Evolutionary conservation across 306 rosid genomes (phyloP).

Genomic region (Begonia masoniana): DNA sequence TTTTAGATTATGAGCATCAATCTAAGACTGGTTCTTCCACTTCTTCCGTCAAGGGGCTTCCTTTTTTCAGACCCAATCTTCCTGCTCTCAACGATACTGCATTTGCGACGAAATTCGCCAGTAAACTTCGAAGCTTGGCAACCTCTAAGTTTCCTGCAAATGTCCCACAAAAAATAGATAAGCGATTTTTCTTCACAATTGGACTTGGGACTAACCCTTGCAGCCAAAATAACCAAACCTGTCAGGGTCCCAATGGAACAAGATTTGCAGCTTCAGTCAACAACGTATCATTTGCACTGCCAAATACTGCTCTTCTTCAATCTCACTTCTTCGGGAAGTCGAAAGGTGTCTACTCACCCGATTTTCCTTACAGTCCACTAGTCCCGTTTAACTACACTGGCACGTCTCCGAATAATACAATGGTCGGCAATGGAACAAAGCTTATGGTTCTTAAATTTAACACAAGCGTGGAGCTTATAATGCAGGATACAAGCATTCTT

Average conservation of each 20-base stretch:
- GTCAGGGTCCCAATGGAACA: conserved; percentile 59
- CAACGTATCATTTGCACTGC: conserved; percentile 38
- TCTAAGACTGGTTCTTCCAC: not conserved
- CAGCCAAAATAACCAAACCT: conserved; percentile 22
- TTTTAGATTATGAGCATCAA: conserved; percentile 34
- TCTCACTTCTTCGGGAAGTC: conserved; percentile 39
- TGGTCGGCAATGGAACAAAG: conserved; percentile 53
- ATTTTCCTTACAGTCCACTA: conserved; percentile 30
- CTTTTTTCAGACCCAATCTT: conserved; percentile 30
- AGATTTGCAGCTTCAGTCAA: conserved; percentile 64
- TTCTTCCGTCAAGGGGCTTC: conserved; percentile 13
- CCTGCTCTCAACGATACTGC: conserved; percentile 54
- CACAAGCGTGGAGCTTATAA: conserved; percentile 39
- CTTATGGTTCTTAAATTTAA: conserved; percentile 37
- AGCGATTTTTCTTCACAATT: conserved; percentile 41
- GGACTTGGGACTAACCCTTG: conserved; percentile 57
- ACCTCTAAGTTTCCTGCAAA: conserved; percentile 38
- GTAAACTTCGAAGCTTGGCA: conserved; percentile 35
- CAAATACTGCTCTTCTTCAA: conserved; percentile 45
- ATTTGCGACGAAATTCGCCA: conserved; percentile 30
- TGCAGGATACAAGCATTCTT: conserved; percentile 55
- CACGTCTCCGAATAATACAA: conserved; percentile 38
- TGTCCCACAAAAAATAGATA: conserved; percentile 52
- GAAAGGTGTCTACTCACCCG: conserved; percentile 21
- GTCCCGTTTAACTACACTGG: conserved; percentile 44